phyloP scores from a whole-genome alignment of 2,329 filamentous ascomycete species.

The Alternaria postmessia region DNA sequence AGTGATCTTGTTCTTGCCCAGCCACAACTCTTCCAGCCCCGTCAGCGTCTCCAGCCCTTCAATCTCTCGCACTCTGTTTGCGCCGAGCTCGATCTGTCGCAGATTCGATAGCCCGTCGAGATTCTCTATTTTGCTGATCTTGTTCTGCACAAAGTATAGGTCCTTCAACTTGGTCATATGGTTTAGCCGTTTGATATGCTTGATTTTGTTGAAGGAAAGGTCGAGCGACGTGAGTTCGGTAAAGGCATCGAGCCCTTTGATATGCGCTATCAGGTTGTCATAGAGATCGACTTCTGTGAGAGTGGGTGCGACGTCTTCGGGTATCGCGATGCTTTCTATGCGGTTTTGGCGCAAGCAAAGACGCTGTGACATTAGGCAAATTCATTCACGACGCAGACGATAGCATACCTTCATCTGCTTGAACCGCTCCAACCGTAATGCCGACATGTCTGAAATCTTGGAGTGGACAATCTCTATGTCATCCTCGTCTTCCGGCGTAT shows the following conservation, averaged over 20 bases:
- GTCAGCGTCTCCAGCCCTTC: conserved; percentile 80
- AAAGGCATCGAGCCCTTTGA: conserved; percentile 82
- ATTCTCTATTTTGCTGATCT: conserved; percentile 86
- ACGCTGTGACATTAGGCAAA: conserved; percentile 55
- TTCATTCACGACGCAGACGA: not conserved
- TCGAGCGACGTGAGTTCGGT: conserved; percentile 81
- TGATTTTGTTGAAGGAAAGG: conserved; percentile 98
- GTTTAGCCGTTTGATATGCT: conserved; percentile 90
- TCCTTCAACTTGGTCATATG: conserved; percentile 81
- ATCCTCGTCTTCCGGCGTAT: conserved; percentile 63
- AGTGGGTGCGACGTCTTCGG: conserved; percentile 69
- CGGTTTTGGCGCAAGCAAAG: conserved; percentile 93
- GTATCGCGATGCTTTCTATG: conserved; percentile 80
- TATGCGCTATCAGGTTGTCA: conserved; percentile 91
- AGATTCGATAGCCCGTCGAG: conserved; percentile 78
- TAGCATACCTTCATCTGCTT: conserved; percentile 67
- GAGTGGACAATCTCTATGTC: conserved; percentile 87
- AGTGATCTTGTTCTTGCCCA: conserved; percentile 96
- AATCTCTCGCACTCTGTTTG: conserved; percentile 89
- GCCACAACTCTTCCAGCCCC: conserved; percentile 87
- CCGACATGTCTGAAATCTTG: conserved; percentile 78
- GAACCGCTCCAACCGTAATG: conserved; percentile 85
- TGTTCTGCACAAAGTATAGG: conserved; percentile 93
- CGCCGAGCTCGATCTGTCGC: conserved; percentile 86
- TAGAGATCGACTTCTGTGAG: conserved; percentile 91